These are phyloP conservation scores for Daphne laureola DNA, from an alignment of 441 rosid species.

Conservation along the genomic window DNA sequence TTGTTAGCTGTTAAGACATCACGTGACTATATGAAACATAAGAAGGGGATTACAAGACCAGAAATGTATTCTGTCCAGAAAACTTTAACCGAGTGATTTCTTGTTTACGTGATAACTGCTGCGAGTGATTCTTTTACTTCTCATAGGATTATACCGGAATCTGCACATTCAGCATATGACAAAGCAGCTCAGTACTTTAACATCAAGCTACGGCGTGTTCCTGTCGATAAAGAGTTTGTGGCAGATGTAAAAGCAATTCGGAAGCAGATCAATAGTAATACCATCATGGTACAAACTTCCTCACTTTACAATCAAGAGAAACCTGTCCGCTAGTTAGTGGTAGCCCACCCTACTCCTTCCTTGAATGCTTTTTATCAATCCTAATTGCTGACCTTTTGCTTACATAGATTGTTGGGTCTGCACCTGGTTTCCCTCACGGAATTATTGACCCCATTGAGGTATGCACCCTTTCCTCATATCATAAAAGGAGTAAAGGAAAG, in stretches of 20 bases:
- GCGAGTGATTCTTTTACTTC: constrained; percentile 16
- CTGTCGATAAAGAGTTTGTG: constrained; percentile 71
- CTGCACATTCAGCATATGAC: constrained; percentile 96
- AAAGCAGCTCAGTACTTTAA: constrained; percentile 96
- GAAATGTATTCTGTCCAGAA: constrained; percentile 51
- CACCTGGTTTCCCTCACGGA: constrained; percentile 98
- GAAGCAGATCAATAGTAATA: constrained; percentile 60
- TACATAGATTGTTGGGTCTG: constrained; percentile 93
- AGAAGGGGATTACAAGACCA: constrained; percentile 79
- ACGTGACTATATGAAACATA: constrained; percentile 87
- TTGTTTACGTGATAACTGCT: constrained; percentile 10
- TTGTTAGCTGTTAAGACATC: constrained; percentile 87
- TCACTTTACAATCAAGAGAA: neutral
- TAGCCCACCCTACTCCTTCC: neutral
- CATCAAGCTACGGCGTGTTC: constrained; percentile 88
- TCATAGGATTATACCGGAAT: constrained; percentile 85
- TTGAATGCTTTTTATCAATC: constrained; percentile 1
- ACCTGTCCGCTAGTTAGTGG: too few relatives aligned
- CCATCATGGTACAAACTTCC: constrained; percentile 57
- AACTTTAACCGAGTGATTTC: constrained; percentile 1
- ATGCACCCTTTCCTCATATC: constrained; percentile 7
- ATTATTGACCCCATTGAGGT: constrained; percentile 96
- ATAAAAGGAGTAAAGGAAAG: constrained; percentile 2
- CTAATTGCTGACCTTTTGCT: constrained; percentile 19
- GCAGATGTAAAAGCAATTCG: constrained; percentile 78